A percentile compares a stretch with the other conserved stretches of the same genome.
Conservation (phyloP, 345 rosid genomes). For the Gossypium herbaceum region DNA sequence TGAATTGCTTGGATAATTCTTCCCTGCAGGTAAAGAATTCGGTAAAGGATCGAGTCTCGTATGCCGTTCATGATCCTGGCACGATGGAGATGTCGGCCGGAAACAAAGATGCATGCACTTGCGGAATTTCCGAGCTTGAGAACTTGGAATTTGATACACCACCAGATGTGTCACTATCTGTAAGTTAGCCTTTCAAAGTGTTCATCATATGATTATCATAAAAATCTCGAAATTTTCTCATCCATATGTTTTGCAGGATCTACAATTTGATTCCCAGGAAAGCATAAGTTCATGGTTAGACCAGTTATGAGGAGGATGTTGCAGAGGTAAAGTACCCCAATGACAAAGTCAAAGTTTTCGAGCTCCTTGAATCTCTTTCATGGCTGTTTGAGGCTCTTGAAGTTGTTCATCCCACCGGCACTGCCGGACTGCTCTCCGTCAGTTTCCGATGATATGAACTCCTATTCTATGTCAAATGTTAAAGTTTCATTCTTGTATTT, state of each 20-base stretch:
- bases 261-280: slow-evolving; percentile 70
- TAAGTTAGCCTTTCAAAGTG: slow-evolving; percentile 23
- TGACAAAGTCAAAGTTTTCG: slow-evolving; percentile 12
- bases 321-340: not conserved
- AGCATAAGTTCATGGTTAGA: slow-evolving; percentile 62
- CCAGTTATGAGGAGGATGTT: slow-evolving; percentile 32
- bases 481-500: no score
- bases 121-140: slow-evolving; percentile 60
- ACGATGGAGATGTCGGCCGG: slow-evolving; percentile 22
- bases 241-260: slow-evolving; percentile 33
- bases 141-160: slow-evolving; percentile 72
- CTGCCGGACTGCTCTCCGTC: not conserved
- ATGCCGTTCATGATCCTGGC: slow-evolving; percentile 5
- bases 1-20: slow-evolving; percentile 35
- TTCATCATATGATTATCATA: not conserved
- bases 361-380: not conserved
- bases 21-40: slow-evolving; percentile 24
- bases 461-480: no score
- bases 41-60: slow-evolving; percentile 23
- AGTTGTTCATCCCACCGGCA: not conserved
- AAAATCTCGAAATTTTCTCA: not conserved
- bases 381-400: not conserved
- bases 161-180: slow-evolving; percentile 58
- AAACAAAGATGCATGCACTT: slow-evolving; percentile 13
- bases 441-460: no score